These are phyloP conservation scores for Cucurbitaria berberidis DNA, from an alignment of 2,329 filamentous ascomycete species.

Conservation along the genomic window DNA sequence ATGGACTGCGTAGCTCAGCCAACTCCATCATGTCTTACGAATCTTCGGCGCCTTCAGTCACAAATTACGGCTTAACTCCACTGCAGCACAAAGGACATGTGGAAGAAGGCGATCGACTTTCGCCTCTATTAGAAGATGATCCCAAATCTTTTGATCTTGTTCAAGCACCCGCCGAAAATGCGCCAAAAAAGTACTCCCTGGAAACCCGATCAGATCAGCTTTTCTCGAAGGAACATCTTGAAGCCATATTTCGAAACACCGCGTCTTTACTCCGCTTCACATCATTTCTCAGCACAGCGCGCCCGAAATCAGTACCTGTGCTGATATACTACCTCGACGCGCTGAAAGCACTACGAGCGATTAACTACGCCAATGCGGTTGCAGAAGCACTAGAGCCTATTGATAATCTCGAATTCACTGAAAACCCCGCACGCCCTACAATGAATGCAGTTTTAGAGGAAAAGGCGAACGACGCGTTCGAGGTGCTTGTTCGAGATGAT, in stretches of 20 bases:
- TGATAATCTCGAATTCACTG: slow-evolving; percentile 62
- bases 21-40: slow-evolving; percentile 47
- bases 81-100: slow-evolving; percentile 52
- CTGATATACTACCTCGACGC: slow-evolving; percentile 76
- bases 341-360: slow-evolving; percentile 72
- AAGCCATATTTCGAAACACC: slow-evolving; percentile 69
- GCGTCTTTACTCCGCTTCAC: slow-evolving; percentile 69
- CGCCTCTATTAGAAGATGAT: slow-evolving; percentile 60
- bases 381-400: slow-evolving; percentile 66
- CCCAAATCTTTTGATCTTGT: slow-evolving; percentile 62
- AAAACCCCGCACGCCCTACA: slow-evolving; percentile 58
- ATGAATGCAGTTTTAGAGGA: slow-evolving; percentile 65
- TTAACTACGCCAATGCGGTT: slow-evolving; percentile 74
- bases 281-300: slow-evolving; percentile 65
- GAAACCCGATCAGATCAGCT: slow-evolving; percentile 70
- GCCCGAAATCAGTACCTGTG: slow-evolving; percentile 68
- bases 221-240: slow-evolving; percentile 70
- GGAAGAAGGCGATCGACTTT: slow-evolving; percentile 53
- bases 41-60: slow-evolving; percentile 41
- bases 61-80: slow-evolving; percentile 46
- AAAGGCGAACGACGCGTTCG: slow-evolving; percentile 69
- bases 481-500: slow-evolving; percentile 69
- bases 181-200: slow-evolving; percentile 57
- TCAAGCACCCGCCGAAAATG: slow-evolving; percentile 45
- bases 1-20: slow-evolving; percentile 40